Conservation (phyloP, 164 flowering plant genomes). For the Paratinospora sagittata region DNA sequence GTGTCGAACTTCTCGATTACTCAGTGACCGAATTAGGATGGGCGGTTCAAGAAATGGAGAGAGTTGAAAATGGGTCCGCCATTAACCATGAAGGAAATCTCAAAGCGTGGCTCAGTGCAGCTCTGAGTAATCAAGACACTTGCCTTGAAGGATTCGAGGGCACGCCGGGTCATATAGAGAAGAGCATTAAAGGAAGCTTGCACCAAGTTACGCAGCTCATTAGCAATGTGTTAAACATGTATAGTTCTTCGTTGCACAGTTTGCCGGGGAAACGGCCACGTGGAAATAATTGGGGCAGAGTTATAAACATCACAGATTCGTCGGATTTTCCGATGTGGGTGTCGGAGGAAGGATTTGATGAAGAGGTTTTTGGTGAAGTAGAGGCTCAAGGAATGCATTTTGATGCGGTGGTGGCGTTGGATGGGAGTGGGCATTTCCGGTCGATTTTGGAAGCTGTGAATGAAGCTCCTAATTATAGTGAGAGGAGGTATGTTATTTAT, state of each 20-base stretch:
- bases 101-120: constrained; percentile 86
- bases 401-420: constrained; percentile 61
- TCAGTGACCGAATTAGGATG: constrained; percentile 71
- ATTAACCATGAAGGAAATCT: constrained; percentile 44
- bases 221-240: constrained; percentile 56
- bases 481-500: constrained; percentile 58
- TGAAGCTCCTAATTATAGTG: constrained; percentile 54
- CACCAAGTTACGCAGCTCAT: constrained; percentile 69
- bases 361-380: constrained; percentile 26
- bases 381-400: constrained; percentile 32
- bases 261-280: constrained; percentile 37
- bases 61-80: constrained; percentile 33
- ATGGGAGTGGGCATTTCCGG: constrained; percentile 60
- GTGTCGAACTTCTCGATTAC: constrained; percentile 77
- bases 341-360: constrained; percentile 44
- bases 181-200: constrained; percentile 57
- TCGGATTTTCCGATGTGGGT: constrained; percentile 54
- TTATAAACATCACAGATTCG: not conserved
- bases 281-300: constrained; percentile 21
- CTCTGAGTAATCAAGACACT: constrained; percentile 86
- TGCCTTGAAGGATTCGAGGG: constrained; percentile 91
- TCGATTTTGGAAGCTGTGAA: constrained; percentile 55
- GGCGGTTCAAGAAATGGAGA: constrained; percentile 61
- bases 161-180: constrained; percentile 45
- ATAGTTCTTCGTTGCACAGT: constrained; percentile 43